phyloP scores from a whole-genome alignment of 345 rosid species.

The Camelina laxa region DNA sequence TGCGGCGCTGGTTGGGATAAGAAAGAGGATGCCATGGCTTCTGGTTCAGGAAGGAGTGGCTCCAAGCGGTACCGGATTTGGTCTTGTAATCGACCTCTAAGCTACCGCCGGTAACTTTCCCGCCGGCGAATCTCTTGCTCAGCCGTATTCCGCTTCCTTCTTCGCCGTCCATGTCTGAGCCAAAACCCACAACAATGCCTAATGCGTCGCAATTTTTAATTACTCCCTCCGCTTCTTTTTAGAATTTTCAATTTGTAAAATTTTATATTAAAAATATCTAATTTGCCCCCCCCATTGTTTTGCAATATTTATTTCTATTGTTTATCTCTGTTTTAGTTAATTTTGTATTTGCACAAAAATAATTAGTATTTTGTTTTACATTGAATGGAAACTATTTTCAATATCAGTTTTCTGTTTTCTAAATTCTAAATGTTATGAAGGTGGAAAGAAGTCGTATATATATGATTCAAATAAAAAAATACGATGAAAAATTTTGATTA shows the following conservation, averaged over 20 bases:
- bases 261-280: background rate
- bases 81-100: slow-evolving; percentile 90
- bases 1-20: slow-evolving; percentile 96
- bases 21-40: slow-evolving; percentile 99
- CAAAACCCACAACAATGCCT: background rate
- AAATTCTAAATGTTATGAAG: too few species aligned
- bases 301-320: too few species aligned
- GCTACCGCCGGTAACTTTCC: slow-evolving; percentile 47
- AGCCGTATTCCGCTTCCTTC: slow-evolving; percentile 77
- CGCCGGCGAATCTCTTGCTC: slow-evolving; percentile 76
- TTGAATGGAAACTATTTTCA: too few species aligned
- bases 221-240: background rate
- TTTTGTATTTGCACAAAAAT: too few species aligned
- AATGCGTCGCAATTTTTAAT: background rate
- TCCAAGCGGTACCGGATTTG: slow-evolving; percentile 96
- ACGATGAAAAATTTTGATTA: too few species aligned
- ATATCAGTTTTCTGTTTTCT: too few species aligned
- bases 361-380: too few species aligned
- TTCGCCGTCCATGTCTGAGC: slow-evolving; percentile 65
- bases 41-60: slow-evolving; percentile 93
- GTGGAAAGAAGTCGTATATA: too few species aligned
- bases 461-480: too few species aligned
- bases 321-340: too few species aligned
- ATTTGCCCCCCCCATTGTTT: background rate
- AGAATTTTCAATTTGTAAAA: background rate